Percentiles rank a stretch among this genome's conserved stretches.
phyloP scores from a whole-genome alignment of 306 rosid species.

The Begonia fuchsioides region DNA sequence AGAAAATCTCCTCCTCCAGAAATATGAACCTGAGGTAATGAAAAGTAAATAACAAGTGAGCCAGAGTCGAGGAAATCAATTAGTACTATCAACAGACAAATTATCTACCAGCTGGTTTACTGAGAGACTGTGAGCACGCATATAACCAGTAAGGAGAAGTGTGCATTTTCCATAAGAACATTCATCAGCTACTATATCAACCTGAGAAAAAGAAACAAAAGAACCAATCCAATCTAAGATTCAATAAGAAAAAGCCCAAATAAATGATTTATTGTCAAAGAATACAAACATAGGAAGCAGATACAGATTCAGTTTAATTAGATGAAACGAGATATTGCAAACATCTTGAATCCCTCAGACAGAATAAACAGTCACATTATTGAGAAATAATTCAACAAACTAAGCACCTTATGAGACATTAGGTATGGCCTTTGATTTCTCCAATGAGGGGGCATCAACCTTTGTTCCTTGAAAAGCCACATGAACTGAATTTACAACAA shows the following conservation, averaged over 20 bases:
- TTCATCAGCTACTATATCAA: conserved; percentile 34
- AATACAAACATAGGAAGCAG: too few species aligned
- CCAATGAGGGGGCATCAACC: conserved; percentile 79
- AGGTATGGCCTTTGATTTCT: conserved; percentile 66
- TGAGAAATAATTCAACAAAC: conserved; percentile 2
- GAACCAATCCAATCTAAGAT: not conserved
- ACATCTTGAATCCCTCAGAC: not conserved
- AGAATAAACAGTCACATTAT: not conserved
- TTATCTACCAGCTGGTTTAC: conserved; percentile 79
- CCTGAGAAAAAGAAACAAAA: conserved; percentile 25
- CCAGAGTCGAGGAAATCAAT: conserved; percentile 8
- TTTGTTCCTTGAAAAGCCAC: conserved; percentile 87
- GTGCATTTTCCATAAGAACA: conserved; percentile 37
- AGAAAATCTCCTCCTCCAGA: conserved; percentile 95
- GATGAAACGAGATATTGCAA: too few species aligned
- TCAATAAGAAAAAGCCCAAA: not conserved
- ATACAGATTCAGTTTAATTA: too few species aligned
- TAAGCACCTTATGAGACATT: conserved; percentile 60
- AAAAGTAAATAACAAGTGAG: conserved; percentile 16
- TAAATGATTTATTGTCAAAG: too few species aligned
- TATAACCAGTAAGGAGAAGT: conserved; percentile 68
- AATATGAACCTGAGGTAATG: conserved; percentile 62
- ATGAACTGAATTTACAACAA: conserved; percentile 48
- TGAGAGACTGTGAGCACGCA: conserved; percentile 52
- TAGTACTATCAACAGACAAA: conserved; percentile 9